phyloP scores from a whole-genome alignment of 495 filamentous ascomycete species.

The Lepraria neglecta region DNA sequence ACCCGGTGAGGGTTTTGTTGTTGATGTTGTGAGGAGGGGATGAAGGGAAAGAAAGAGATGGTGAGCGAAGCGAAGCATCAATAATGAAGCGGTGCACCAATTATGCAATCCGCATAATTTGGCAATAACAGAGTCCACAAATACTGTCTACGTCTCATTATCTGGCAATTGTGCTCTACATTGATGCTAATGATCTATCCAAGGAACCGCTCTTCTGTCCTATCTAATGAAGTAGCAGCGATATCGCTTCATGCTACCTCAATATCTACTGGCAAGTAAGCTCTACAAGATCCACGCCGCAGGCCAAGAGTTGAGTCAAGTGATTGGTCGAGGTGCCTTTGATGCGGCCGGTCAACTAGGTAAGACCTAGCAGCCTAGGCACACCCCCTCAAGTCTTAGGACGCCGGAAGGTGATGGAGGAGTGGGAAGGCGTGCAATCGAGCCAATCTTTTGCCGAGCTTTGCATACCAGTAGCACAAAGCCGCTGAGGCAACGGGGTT shows the following conservation, averaged over 20 bases:
- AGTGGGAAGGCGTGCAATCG: conserved; percentile 25
- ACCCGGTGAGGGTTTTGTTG: conserved; percentile 11
- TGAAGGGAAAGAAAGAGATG: conserved; percentile 11
- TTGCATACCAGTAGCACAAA: conserved; percentile 27
- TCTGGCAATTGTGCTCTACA: background rate
- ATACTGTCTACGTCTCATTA: background rate
- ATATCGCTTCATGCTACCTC: conserved; percentile 8
- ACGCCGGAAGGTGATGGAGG: conserved; percentile 25
- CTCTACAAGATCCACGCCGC: conserved; percentile 6
- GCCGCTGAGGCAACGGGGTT: conserved; percentile 21
- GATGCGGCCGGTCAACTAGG: conserved; percentile 1
- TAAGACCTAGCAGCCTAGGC: conserved; percentile 10
- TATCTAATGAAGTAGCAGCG: conserved; percentile 1
- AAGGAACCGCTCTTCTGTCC: background rate
- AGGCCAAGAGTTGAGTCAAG: background rate
- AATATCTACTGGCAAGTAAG: conserved; percentile 3
- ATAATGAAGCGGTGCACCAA: conserved; percentile 8
- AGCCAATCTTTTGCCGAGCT: conserved; percentile 23
- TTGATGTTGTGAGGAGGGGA: conserved; percentile 20
- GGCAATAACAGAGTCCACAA: conserved; percentile 9
- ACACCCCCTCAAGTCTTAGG: conserved; percentile 18
- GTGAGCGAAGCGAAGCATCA: conserved; percentile 21
- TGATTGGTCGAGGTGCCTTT: conserved; percentile 1
- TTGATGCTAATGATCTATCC: conserved; percentile 2
- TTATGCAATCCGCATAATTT: conserved; percentile 24